These are phyloP conservation scores for Amniculicola lignicola DNA, from an alignment of 495 filamentous ascomycete genomes.

Conservation along the genomic window DNA sequence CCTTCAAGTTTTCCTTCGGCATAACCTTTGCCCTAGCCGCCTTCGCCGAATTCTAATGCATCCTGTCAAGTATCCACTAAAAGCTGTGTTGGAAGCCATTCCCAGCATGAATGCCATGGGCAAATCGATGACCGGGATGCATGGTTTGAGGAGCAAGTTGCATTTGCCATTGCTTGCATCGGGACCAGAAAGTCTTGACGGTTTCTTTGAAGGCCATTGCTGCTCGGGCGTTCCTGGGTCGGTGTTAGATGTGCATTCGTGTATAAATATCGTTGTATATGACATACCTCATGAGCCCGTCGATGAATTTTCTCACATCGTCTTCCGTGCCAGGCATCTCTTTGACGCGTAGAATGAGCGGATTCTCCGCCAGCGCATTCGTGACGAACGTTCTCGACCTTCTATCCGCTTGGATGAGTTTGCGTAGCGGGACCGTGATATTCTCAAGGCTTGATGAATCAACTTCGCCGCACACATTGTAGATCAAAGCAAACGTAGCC, in stretches of 20 bases:
- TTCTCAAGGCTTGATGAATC: slow-evolving; percentile 26
- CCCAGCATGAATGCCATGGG: not conserved
- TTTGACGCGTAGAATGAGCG: slow-evolving; percentile 16
- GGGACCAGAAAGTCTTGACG: slow-evolving; percentile 28
- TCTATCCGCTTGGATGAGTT: slow-evolving; percentile 20
- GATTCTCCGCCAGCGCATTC: slow-evolving; percentile 11
- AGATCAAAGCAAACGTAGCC: slow-evolving; percentile 25
- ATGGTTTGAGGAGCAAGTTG: slow-evolving; percentile 24
- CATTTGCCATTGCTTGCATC: slow-evolving; percentile 29
- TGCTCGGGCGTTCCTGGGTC: slow-evolving; percentile 26
- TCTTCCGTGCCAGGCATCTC: slow-evolving; percentile 2
- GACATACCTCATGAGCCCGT: slow-evolving; percentile 24
- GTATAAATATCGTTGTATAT: not conserved
- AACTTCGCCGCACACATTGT: slow-evolving; percentile 32
- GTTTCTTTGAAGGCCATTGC: slow-evolving; percentile 24
- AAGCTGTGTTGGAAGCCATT: too few species aligned
- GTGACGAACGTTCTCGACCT: slow-evolving; percentile 18
- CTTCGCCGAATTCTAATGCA: slow-evolving; percentile 60
- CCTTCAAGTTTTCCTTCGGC: slow-evolving; percentile 78
- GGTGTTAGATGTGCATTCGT: not conserved
- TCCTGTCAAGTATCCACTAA: too few species aligned
- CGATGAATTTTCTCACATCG: slow-evolving; percentile 23
- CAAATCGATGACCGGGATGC: slow-evolving; percentile 23
- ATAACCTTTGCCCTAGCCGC: slow-evolving; percentile 73
- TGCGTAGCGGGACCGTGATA: slow-evolving; percentile 26